A percentile compares a stretch with the other conserved stretches of the same genome.
These are phyloP conservation scores for Aspergillus campestris DNA, from an alignment of 495 filamentous ascomycete species.

Conservation along the genomic window DNA sequence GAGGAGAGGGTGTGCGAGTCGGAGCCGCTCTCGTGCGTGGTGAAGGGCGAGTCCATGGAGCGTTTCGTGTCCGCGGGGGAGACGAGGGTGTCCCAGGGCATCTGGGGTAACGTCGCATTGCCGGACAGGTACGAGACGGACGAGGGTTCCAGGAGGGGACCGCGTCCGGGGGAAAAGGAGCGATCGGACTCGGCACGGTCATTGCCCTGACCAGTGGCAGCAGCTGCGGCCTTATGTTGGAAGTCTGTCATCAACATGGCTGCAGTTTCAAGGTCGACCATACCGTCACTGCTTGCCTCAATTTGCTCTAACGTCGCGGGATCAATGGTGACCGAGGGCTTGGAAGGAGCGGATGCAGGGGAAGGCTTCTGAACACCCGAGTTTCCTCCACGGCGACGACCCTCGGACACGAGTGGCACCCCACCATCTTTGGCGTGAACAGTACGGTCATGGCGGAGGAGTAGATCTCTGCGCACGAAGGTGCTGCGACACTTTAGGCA, in stretches of 20 bases:
- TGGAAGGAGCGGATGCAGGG: conserved; percentile 62
- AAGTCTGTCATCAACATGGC: conserved; percentile 99
- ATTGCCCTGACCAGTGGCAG: conserved; percentile 66
- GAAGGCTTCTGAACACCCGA: conserved; percentile 51
- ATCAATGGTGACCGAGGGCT: conserved; percentile 77
- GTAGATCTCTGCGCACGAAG: conserved; percentile 92
- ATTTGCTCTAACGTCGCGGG: conserved; percentile 88
- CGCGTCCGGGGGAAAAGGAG: conserved; percentile 61
- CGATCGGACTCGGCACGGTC: conserved; percentile 62
- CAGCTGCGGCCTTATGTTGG: conserved; percentile 89
- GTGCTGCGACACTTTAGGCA: conserved; percentile 97
- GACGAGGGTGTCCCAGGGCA: conserved; percentile 83
- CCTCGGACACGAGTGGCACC: conserved; percentile 87
- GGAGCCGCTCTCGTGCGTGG: conserved; percentile 60
- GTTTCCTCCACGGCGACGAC: conserved; percentile 68
- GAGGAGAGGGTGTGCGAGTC: conserved; percentile 54
- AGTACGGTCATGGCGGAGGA: conserved; percentile 94
- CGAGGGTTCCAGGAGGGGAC: conserved; percentile 56
- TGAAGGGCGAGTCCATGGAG: conserved; percentile 54
- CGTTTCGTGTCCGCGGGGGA: conserved; percentile 58
- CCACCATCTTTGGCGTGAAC: conserved; percentile 99
- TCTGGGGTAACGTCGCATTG: conserved; percentile 73
- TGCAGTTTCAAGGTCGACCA: conserved; percentile 95
- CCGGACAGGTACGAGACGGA: conserved; percentile 63
- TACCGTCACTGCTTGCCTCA: conserved; percentile 86